phyloP scores from a whole-genome alignment of 441 rosid species.

The Biscutella auriculata region DNA sequence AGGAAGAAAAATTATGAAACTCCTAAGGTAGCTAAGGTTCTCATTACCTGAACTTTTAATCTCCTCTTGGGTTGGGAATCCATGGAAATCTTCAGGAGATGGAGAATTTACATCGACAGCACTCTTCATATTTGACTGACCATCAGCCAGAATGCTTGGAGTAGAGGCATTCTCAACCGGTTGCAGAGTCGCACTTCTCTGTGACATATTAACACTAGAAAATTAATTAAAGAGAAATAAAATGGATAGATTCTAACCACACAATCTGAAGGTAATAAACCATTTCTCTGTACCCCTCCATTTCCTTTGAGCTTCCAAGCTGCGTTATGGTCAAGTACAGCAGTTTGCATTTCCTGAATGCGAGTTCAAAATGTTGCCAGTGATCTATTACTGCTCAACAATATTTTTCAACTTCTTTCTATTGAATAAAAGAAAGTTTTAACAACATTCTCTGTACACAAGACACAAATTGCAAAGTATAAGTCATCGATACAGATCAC shows the following conservation, averaged over 20 bases:
- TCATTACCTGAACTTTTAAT: constrained; percentile 50
- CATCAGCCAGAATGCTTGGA: constrained; percentile 25
- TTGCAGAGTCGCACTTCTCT: constrained; percentile 38
- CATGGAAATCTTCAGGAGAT: constrained; percentile 56
- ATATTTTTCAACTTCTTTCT: not conserved
- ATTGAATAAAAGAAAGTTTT: not conserved
- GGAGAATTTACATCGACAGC: constrained; percentile 33
- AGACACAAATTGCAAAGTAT: constrained; percentile 5
- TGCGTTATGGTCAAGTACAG: constrained; percentile 33
- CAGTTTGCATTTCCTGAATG: constrained; percentile 42
- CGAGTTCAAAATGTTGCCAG: constrained; percentile 11
- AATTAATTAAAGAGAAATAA: constrained; percentile 10
- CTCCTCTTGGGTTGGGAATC: constrained; percentile 57
- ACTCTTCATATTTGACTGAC: constrained; percentile 26
- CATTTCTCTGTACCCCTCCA: constrained; percentile 30
- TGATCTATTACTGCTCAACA: not conserved
- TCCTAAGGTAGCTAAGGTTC: not conserved
- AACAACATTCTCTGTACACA: not conserved
- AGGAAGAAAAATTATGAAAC: too few relatives aligned
- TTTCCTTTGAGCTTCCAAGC: constrained; percentile 43
- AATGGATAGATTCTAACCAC: constrained; percentile 17
- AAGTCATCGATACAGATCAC: constrained; percentile 15
- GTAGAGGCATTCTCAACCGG: constrained; percentile 27
- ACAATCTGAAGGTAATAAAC: constrained; percentile 27
- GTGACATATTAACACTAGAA: constrained; percentile 18